Conservation (phyloP, 805 yeast species). For the Brettanomyces custersianus region DNA sequence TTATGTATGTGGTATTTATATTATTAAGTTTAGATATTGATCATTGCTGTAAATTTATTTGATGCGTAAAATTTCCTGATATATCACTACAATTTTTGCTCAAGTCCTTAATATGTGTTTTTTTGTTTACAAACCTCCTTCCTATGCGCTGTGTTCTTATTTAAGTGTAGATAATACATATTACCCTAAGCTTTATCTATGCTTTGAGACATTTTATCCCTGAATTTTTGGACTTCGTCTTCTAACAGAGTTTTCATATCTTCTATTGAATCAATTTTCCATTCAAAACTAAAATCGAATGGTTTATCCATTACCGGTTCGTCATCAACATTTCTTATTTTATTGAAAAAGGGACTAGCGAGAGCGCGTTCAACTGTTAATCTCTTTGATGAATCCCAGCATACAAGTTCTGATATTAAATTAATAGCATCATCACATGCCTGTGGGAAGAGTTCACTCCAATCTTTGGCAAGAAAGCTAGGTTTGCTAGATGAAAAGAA, state of each 20-base stretch:
- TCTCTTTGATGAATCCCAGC: slow-evolving; percentile 57
- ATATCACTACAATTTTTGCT: too few species aligned
- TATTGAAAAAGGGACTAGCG: slow-evolving; percentile 43
- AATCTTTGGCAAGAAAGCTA: slow-evolving; percentile 31
- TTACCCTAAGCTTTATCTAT: too few species aligned
- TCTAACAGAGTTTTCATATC: slow-evolving; percentile 40
- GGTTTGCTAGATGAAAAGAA: slow-evolving; percentile 35
- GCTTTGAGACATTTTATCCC: slow-evolving; percentile 24
- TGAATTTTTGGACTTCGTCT: slow-evolving; percentile 46
- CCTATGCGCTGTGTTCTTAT: too few species aligned
- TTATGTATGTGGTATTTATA: too few species aligned
- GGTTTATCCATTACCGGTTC: slow-evolving; percentile 44
- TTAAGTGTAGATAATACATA: too few species aligned
- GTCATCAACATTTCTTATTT: slow-evolving; percentile 43
- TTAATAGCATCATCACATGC: slow-evolving; percentile 44
- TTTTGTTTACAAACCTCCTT: not conserved
- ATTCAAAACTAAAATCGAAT: slow-evolving; percentile 67
- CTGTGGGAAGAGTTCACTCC: slow-evolving; percentile 54
- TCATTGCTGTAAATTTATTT: too few species aligned
- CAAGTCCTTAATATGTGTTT: too few species aligned
- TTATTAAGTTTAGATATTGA: too few species aligned
- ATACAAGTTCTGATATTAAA: slow-evolving; percentile 44
- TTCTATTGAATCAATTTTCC: slow-evolving; percentile 26
- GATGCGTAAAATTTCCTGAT: too few species aligned
- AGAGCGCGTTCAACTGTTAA: slow-evolving; percentile 48